Evolutionary conservation across 805 yeast genomes (phyloP).

Genomic region (Metschnikowia reukaufii): DNA sequence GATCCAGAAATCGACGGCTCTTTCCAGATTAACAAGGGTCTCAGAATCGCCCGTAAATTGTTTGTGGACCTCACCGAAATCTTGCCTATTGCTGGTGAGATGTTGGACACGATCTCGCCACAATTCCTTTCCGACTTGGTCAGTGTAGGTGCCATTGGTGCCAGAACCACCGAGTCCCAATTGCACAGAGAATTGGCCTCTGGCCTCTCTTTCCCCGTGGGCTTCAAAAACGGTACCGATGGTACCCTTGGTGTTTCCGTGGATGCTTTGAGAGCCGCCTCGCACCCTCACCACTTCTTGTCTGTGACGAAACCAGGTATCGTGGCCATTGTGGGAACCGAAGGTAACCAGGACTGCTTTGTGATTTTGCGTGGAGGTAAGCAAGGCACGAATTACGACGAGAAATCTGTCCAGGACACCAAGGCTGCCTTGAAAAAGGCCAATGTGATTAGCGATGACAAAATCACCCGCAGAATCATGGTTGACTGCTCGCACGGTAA

Average conservation of each 20-base stretch:
- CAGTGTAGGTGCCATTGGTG: constrained; percentile 97
- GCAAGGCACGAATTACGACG: constrained; percentile 90
- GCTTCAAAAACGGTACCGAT: constrained; percentile 98
- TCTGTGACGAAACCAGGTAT: constrained; percentile 97
- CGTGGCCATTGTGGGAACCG: constrained; percentile 94
- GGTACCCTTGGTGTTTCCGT: constrained; percentile 91
- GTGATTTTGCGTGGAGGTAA: constrained; percentile 96
- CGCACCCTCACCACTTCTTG: constrained; percentile 91
- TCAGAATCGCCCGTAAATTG: constrained; percentile 80
- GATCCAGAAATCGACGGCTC: constrained; percentile 94
- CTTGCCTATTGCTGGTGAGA: constrained; percentile 93
- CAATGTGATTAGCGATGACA: constrained; percentile 43
- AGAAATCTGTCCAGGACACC: constrained; percentile 70
- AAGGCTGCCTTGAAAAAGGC: constrained; percentile 57
- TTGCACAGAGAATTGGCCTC: constrained; percentile 96
- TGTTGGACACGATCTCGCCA: constrained; percentile 97
- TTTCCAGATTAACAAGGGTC: constrained; percentile 93
- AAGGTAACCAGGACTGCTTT: constrained; percentile 93
- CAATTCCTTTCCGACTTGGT: constrained; percentile 90
- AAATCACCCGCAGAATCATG: constrained; percentile 64
- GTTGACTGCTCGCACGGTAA: constrained; percentile 98
- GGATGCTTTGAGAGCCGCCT: constrained; percentile 91
- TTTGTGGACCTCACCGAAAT: constrained; percentile 75
- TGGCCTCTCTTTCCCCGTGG: constrained; percentile 97
- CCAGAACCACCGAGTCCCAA: constrained; percentile 98